phyloP scores from a whole-genome alignment of 2,329 filamentous ascomycete species.

The Fusarium sp. region DNA sequence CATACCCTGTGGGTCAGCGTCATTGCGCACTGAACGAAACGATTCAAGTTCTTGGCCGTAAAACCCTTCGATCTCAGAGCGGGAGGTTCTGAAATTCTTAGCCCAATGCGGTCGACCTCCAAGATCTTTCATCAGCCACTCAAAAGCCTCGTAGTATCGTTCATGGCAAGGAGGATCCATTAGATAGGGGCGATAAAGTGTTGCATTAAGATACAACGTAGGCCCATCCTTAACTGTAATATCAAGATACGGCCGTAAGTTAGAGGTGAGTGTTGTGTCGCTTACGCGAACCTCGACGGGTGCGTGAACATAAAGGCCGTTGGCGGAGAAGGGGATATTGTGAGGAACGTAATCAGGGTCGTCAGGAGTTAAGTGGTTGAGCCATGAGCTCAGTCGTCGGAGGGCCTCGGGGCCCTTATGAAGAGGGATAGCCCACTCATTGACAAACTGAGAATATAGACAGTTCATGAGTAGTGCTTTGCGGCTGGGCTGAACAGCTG shows the following conservation, averaged over 20 bases:
- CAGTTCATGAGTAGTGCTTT: slow-evolving; percentile 94
- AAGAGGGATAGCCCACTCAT: slow-evolving; percentile 96
- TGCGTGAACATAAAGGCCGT: slow-evolving; percentile 86
- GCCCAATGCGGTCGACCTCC: slow-evolving; percentile 90
- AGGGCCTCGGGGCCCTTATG: slow-evolving; percentile 89
- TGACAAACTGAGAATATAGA: slow-evolving; percentile 97
- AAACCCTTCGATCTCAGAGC: slow-evolving; percentile 71
- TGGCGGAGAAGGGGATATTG: slow-evolving; percentile 83
- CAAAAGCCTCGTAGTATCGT: slow-evolving; percentile 89
- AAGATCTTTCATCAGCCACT: slow-evolving; percentile 89
- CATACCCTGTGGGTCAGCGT: slow-evolving; percentile 83
- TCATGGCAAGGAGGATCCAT: slow-evolving; percentile 80
- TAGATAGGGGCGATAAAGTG: slow-evolving; percentile 85
- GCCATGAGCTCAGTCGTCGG: slow-evolving; percentile 84
- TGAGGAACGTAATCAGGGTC: slow-evolving; percentile 74
- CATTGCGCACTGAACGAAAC: slow-evolving; percentile 76
- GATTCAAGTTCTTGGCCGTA: slow-evolving; percentile 76
- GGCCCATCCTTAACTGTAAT: slow-evolving; percentile 76
- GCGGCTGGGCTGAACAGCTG: slow-evolving; percentile 83
- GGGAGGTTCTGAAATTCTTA: slow-evolving; percentile 82
- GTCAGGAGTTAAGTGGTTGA: slow-evolving; percentile 72
- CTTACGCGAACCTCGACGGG: slow-evolving; percentile 91
- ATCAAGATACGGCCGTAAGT: slow-evolving; percentile 69
- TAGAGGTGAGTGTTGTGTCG: slow-evolving; percentile 67
- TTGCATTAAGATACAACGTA: slow-evolving; percentile 90